phyloP scores from a whole-genome alignment of 495 filamentous ascomycete species.

The Lasiosphaeria miniovina region DNA sequence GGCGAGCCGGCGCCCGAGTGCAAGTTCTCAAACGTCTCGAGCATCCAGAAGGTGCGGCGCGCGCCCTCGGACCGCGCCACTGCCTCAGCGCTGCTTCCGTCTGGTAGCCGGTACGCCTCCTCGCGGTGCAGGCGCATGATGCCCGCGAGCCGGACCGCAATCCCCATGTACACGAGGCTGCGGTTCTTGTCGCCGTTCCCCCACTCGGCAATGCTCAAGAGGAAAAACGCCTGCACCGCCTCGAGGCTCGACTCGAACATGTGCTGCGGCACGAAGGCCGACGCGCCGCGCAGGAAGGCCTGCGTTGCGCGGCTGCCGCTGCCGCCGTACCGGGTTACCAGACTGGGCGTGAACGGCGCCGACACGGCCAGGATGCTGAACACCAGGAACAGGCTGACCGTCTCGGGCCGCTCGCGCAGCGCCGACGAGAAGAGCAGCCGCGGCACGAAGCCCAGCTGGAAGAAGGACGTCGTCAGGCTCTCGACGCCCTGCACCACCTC shows the following conservation, averaged over 20 bases:
- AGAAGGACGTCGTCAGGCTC: neutral
- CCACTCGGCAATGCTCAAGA: conserved; percentile 39
- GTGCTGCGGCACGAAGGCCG: conserved; percentile 3
- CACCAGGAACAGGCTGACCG: neutral
- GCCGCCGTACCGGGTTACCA: neutral
- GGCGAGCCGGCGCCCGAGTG: conserved; percentile 36
- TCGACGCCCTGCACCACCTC: neutral
- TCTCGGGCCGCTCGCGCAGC: neutral
- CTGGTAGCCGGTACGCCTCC: conserved; percentile 36
- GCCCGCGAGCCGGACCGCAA: conserved; percentile 41
- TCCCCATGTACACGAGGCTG: conserved; percentile 40
- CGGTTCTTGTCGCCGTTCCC: conserved; percentile 37
- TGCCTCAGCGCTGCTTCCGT: conserved; percentile 5
- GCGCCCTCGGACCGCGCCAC: conserved; percentile 27
- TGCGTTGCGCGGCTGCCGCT: neutral
- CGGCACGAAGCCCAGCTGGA: neutral
- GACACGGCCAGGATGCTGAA: neutral
- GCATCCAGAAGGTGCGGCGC: conserved; percentile 40
- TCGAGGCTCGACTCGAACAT: conserved; percentile 36
- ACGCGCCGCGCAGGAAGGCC: neutral
- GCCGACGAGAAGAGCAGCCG: neutral
- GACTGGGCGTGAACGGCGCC: neutral
- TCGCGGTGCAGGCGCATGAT: conserved; percentile 43
- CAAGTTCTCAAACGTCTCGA: conserved; percentile 39
- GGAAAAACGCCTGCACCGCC: conserved; percentile 39